Evolutionary conservation across 1,284 basidiomycete genomes (phyloP).

Genomic region (Papiliotrema fonsecae): DNA sequence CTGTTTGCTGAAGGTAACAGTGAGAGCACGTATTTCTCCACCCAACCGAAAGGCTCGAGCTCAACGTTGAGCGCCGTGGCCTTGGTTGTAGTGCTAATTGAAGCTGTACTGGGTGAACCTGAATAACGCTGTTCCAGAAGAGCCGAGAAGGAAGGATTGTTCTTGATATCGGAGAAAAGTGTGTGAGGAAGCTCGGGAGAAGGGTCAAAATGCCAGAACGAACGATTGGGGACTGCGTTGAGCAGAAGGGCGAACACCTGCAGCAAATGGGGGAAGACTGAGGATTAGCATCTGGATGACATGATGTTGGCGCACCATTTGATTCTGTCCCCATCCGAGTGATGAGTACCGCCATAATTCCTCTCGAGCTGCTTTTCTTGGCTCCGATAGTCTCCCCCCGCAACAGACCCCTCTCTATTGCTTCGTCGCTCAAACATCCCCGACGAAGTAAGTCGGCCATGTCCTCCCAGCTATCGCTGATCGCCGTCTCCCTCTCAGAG

Average conservation of each 20-base stretch:
- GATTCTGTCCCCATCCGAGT: constrained; percentile 36
- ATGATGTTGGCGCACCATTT: constrained; percentile 29
- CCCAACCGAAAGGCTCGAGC: constrained; percentile 24
- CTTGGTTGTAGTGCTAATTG: too few species aligned
- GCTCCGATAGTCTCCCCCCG: constrained; percentile 15
- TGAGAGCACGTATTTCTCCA: constrained; percentile 32
- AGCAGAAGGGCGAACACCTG: constrained; percentile 50
- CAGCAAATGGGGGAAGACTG: constrained; percentile 65
- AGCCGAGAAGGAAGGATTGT: constrained; percentile 61
- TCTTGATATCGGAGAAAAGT: constrained; percentile 74
- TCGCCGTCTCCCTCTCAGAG: constrained; percentile 2
- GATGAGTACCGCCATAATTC: constrained; percentile 38
- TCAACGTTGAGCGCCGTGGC: too few species aligned
- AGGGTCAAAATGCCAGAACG: constrained; percentile 63
- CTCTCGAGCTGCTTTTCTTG: constrained; percentile 6
- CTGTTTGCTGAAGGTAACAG: constrained; percentile 13
- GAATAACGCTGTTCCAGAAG: constrained; percentile 52
- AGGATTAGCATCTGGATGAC: constrained; percentile 25
- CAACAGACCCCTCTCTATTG: constrained; percentile 30
- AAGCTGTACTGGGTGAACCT: too few species aligned
- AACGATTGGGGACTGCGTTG: constrained; percentile 55
- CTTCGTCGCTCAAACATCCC: constrained; percentile 21
- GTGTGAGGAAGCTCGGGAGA: constrained; percentile 56
- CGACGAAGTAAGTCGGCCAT: constrained; percentile 17
- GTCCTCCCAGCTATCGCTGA: constrained; percentile 17